Conservation (phyloP, 1,284 basidiomycete genomes). For the Meripilus lineatus region DNA sequence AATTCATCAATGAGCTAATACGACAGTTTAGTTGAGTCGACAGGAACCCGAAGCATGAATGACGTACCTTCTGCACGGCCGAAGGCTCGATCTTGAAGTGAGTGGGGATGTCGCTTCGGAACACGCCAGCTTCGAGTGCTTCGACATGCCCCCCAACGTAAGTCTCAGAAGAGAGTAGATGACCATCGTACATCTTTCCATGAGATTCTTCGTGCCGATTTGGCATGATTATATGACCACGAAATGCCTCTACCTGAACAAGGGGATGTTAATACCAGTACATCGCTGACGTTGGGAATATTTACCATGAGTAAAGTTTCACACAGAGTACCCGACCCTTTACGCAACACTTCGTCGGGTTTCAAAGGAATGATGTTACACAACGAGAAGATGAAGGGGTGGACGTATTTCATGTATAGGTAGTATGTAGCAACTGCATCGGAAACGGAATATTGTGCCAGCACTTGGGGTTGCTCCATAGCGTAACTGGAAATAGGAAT, state of each 20-base stretch:
- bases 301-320: constrained; percentile 97
- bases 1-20: constrained; percentile 88
- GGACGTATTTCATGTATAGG: constrained; percentile 99
- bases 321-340: constrained; percentile 95
- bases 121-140: constrained; percentile 97
- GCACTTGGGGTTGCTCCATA: constrained; percentile 89
- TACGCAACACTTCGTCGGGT: constrained; percentile 95
- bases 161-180: constrained; percentile 94
- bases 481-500: constrained; percentile 68
- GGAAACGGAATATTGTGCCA: constrained; percentile 98
- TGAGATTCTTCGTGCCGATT: constrained; percentile 95
- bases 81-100: constrained; percentile 94
- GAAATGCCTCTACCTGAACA: constrained; percentile 92
- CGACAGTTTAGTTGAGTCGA: constrained; percentile 10
- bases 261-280: constrained; percentile 1
- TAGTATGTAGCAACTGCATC: constrained; percentile 99
- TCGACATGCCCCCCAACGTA: constrained; percentile 99
- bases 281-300: not conserved
- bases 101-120: constrained; percentile 92
- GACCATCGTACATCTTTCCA: constrained; percentile 93
- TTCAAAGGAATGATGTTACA: constrained; percentile 99
- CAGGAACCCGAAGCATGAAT: constrained; percentile 1
- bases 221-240: constrained; percentile 94
- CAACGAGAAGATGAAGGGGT: constrained; percentile 98
- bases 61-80: constrained; percentile 76